Conservation (phyloP, 345 rosid genomes). For the Turnera subulata region DNA sequence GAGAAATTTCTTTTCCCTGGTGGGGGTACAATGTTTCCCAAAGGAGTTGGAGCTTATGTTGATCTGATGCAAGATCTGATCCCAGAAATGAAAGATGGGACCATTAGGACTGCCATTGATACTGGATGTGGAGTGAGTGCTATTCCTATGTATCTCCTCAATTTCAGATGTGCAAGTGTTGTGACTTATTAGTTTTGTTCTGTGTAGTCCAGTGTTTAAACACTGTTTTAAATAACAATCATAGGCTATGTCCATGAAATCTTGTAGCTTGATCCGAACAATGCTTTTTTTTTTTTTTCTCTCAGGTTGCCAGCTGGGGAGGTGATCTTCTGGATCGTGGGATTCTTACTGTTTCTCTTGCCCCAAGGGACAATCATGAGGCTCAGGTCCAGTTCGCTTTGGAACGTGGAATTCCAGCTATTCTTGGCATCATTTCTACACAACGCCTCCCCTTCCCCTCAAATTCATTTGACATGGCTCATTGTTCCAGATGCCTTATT, state of each 20-base stretch:
- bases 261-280: neutral
- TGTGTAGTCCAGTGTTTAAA: too few species aligned
- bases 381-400: conserved; percentile 98
- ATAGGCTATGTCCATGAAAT: neutral
- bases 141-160: neutral
- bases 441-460: conserved; percentile 98
- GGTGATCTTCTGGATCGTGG: conserved; percentile 92
- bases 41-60: conserved; percentile 90
- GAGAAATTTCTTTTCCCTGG: conserved; percentile 93
- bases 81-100: conserved; percentile 92
- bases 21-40: conserved; percentile 98
- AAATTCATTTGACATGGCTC: conserved; percentile 97
- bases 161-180: neutral
- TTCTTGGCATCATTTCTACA: conserved; percentile 93
- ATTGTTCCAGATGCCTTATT: conserved; percentile 99
- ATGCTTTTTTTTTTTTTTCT: neutral
- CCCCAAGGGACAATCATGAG: conserved; percentile 98
- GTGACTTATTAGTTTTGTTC: neutral
- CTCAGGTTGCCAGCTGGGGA: conserved; percentile 99
- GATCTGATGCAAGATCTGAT: conserved; percentile 91
- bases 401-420: conserved; percentile 98
- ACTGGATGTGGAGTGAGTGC: conserved; percentile 94
- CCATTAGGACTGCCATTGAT: conserved; percentile 87
- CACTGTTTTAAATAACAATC: too few species aligned
- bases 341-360: conserved; percentile 85